These are phyloP conservation scores for Entomortierella chlamydospora DNA, from an alignment of 192 early-diverging fungal genomes.

Conservation along the genomic window DNA sequence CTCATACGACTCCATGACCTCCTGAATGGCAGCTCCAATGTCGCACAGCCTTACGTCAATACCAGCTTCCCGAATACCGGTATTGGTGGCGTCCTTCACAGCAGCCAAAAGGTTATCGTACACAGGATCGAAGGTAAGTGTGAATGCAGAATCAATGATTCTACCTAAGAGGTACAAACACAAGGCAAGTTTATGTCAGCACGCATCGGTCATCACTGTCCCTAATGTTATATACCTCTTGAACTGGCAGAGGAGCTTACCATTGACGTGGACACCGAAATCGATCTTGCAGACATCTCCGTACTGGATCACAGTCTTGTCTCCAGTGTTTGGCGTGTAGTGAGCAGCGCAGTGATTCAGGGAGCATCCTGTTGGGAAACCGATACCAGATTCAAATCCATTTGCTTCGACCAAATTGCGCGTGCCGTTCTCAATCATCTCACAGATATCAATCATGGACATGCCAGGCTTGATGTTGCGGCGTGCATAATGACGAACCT, in stretches of 20 bases:
- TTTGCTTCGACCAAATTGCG: conserved; percentile 89
- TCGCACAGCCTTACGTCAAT: conserved; percentile 96
- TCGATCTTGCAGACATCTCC: conserved; percentile 98
- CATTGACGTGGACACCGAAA: conserved; percentile 94
- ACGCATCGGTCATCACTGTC: too few species aligned
- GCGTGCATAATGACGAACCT: conserved; percentile 87
- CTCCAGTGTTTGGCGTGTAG: conserved; percentile 97
- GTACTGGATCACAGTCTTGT: conserved; percentile 87
- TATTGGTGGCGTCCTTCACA: conserved; percentile 96
- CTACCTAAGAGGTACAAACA: conserved; percentile 59
- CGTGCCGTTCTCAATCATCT: conserved; percentile 95
- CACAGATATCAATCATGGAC: conserved; percentile 91
- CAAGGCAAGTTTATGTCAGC: background rate
- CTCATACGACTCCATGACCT: conserved; percentile 99
- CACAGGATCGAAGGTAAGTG: conserved; percentile 90
- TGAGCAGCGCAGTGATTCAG: conserved; percentile 97
- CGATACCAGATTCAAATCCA: conserved; percentile 88
- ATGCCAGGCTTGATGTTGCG: conserved; percentile 93
- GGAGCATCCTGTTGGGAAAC: conserved; percentile 95
- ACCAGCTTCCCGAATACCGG: conserved; percentile 93
- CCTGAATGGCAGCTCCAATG: conserved; percentile 95
- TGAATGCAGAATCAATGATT: conserved; percentile 97
- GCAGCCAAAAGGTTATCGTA: conserved; percentile 89
- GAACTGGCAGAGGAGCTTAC: conserved; percentile 42
- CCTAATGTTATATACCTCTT: background rate